Conservation (phyloP, 2,329 filamentous ascomycete genomes). For the Ceratocystis variospora region DNA sequence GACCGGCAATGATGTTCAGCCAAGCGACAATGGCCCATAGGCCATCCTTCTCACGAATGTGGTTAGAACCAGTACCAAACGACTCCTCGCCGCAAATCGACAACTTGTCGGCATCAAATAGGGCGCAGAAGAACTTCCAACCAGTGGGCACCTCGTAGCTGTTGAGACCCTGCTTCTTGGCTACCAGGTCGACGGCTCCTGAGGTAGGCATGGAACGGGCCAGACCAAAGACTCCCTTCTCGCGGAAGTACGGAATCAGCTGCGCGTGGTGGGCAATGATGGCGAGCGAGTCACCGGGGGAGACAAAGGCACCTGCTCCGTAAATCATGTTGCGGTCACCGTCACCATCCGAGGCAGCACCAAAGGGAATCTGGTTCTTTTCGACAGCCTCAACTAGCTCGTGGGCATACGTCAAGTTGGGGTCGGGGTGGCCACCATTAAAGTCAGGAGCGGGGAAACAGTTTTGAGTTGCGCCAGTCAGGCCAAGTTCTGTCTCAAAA, state of each 20-base stretch:
- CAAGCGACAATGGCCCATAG: conserved; percentile 95
- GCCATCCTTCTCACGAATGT: conserved; percentile 98
- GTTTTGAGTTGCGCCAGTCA: conserved; percentile 70
- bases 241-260: conserved; percentile 96
- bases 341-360: conserved; percentile 90
- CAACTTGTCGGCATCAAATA: conserved; percentile 88
- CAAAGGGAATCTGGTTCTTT: conserved; percentile 82
- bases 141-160: conserved; percentile 96
- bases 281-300: conserved; percentile 88
- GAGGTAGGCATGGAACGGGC: conserved; percentile 97
- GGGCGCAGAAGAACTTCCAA: conserved; percentile 98
- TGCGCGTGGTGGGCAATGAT: conserved; percentile 97
- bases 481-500: conserved; percentile 84
- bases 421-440: conserved; percentile 91
- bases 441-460: conserved; percentile 88
- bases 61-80: conserved; percentile 95
- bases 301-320: conserved; percentile 90
- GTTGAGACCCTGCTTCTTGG: conserved; percentile 80
- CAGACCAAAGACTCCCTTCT: conserved; percentile 88
- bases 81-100: conserved; percentile 98
- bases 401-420: conserved; percentile 93
- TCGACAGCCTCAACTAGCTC: conserved; percentile 89
- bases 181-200: conserved; percentile 86
- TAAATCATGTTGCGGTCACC: conserved; percentile 99
- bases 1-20: conserved; percentile 95